Evolutionary conservation across 495 filamentous ascomycete genomes (phyloP).

Genomic region (Physcia stellaris): DNA sequence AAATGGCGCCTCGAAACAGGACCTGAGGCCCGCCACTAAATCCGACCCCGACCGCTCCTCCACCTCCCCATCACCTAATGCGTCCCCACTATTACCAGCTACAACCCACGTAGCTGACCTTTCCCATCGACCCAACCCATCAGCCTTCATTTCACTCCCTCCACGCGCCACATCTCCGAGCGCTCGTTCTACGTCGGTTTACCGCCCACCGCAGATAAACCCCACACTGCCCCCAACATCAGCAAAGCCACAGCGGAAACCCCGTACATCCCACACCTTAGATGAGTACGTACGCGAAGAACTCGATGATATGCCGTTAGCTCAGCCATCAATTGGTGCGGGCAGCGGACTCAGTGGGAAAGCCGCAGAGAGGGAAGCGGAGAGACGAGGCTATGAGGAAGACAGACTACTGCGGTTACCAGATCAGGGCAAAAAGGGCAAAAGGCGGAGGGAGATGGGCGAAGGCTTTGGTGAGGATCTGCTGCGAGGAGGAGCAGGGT

Average conservation of each 20-base stretch:
- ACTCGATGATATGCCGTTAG: slow-evolving; percentile 60
- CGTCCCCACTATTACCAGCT: slow-evolving; percentile 18
- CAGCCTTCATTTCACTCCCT: slow-evolving; percentile 36
- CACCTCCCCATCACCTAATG: too few relatives aligned
- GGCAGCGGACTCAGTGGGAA: slow-evolving; percentile 56
- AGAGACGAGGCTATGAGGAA: slow-evolving; percentile 70
- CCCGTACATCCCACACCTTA: slow-evolving; percentile 56
- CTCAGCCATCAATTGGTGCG: slow-evolving; percentile 74
- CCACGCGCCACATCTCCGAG: slow-evolving; percentile 11
- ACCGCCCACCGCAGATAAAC: slow-evolving; percentile 73
- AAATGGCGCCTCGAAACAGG: slow-evolving; percentile 7
- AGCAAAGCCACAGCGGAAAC: slow-evolving; percentile 32
- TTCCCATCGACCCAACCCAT: slow-evolving; percentile 52
- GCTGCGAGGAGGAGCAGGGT: slow-evolving; percentile 65
- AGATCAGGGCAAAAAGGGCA: slow-evolving; percentile 46
- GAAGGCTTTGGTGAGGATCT: slow-evolving; percentile 71
- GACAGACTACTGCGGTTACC: slow-evolving; percentile 74
- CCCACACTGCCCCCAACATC: slow-evolving; percentile 49
- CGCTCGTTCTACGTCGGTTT: slow-evolving; percentile 36
- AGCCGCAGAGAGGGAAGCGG: slow-evolving; percentile 56
- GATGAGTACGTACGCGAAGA: slow-evolving; percentile 79
- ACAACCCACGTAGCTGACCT: slow-evolving; percentile 45
- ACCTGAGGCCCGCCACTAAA: slow-evolving; percentile 13
- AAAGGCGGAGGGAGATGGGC: slow-evolving; percentile 33
- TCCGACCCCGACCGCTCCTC: slow-evolving; percentile 28